Evolutionary conservation across 306 rosid genomes (phyloP), one percentile per base, ranked within the genome.

Genomic region (Datisca glomerata): DNA sequence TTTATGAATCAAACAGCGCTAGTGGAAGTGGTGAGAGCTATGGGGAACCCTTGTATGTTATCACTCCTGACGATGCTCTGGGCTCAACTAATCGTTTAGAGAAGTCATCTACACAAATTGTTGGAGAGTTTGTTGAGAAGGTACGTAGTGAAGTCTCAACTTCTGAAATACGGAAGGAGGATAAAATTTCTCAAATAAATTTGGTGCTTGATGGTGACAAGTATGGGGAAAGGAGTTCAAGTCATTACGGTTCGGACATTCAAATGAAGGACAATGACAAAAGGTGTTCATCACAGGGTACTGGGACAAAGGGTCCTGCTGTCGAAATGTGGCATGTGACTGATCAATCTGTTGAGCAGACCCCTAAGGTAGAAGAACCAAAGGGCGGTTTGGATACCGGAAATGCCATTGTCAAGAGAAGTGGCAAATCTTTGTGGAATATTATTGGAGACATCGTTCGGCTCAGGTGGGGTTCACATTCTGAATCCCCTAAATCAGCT

Each of bases 311-410:
- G 66, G 96, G 86, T 13, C 93, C 86, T 40, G 61, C 86, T 46
- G 80, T 60, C 59, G 96, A 78, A 55, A 78, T 78, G 69, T 84
- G 92, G 94, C 71, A 68, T 69, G 92, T 75, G 23, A 45, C 43
- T 3, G 74, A 61, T 40, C 60, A 76, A 17, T 66, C 80, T 57
- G 50, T 57, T 37, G 53, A 40, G 47, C 70, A 64, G 55, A 59
- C 34, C 54, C 55, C 49, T 8, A 43, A 41, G 46, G 64, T 63
- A 46, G 82, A 68, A 43, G 75, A 66, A 63, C 32, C 67, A 43
- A 61, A 70, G 70, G 57, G 32, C 48, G 48, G 45, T 47, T 42
- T 41, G 47, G 47, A 63, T 31, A 38, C 56, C 39, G 78, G 22
- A 49, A 66, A 66, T 57, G 47, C 61, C 27, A 40, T 78, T 41